Percentiles rank a stretch among this genome's conserved stretches.
phyloP scores from a whole-genome alignment of 805 yeast genomes.

The Starmerella gropengiesseri region DNA sequence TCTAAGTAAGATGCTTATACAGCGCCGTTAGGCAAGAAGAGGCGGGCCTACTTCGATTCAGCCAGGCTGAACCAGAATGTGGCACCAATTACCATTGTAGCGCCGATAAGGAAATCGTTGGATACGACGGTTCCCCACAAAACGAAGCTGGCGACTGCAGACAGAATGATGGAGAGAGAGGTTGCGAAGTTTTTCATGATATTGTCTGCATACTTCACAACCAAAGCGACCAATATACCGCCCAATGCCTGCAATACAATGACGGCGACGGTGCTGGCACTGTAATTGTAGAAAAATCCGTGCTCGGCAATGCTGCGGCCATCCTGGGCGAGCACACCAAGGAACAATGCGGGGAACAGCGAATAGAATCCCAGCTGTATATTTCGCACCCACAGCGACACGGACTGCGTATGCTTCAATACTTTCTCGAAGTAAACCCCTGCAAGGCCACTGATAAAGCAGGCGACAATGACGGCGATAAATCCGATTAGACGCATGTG shows the following conservation, averaged over 20 bases:
- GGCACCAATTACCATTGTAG: slow-evolving; percentile 30
- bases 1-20: too few relatives aligned
- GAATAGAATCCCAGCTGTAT: slow-evolving; percentile 34
- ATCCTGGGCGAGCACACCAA: slow-evolving; percentile 32
- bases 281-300: slow-evolving; percentile 35
- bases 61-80: slow-evolving; percentile 31
- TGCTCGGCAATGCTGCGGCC: slow-evolving; percentile 28
- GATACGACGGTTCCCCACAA: slow-evolving; percentile 31
- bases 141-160: slow-evolving; percentile 32
- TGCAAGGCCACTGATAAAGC: slow-evolving; percentile 33
- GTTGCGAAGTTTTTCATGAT: slow-evolving; percentile 37
- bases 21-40: background rate
- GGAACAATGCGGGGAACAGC: slow-evolving; percentile 32
- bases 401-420: slow-evolving; percentile 31
- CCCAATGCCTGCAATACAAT: slow-evolving; percentile 34
- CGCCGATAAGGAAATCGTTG: slow-evolving; percentile 30
- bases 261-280: slow-evolving; percentile 31
- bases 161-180: slow-evolving; percentile 32
- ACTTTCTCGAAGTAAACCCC: slow-evolving; percentile 38
- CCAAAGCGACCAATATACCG: slow-evolving; percentile 35
- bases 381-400: slow-evolving; percentile 34
- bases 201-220: slow-evolving; percentile 36
- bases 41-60: slow-evolving; percentile 10
- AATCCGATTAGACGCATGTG: slow-evolving; percentile 26
- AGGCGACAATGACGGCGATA: slow-evolving; percentile 32